Evolutionary conservation across 2,329 filamentous ascomycete genomes (phyloP), one percentile per base, ranked within the genome.

Genomic region (Amesomyces nigricolor): DNA sequence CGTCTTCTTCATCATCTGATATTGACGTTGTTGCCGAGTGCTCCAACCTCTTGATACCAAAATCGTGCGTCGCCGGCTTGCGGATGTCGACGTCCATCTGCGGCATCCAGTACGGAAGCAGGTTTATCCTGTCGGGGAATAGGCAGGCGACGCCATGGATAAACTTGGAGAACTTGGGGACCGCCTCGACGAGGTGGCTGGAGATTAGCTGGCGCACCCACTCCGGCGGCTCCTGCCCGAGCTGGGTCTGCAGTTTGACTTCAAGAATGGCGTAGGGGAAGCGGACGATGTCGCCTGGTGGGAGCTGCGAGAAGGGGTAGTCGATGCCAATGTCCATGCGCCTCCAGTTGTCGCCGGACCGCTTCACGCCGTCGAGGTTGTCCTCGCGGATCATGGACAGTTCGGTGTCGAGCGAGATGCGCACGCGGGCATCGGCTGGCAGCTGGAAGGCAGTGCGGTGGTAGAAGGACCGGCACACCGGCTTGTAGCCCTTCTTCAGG

Each of bases 161-260:
- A 71, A 97, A 99, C 74, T 99, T 99, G 67, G 91, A 96, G 73
- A 97, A 99, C 69, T 99, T 99, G 59, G 94, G 94, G 2, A 99
- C 91, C n/a, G 94, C 91, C 73, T 99, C 94, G 2, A 99, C 94
- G 14, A 99, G 79, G 73, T 99, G 94, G 60, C 91, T 96, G 11
- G 89, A 81, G 44, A 91, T 95, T 50, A 99, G 80, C 68, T 97
- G 90, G 19, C 91, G 86, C 64, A 99, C 92, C 94, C 94, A 99
- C 67, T 95, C 88, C 0, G 94, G 94, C 13, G 94, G 90, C 67
- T 96, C 91, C 70, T 96, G 91, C 39, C 94, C 94, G 54, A 88
- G 85, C 71, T 96, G 92, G 1, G 94, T 99, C 73, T 99, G 94
- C 17, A 99, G 81, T 76, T 99, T 99, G 61, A 99, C 94, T 72